These are phyloP conservation scores for Ascochyta rabiei DNA, from an alignment of 2,329 filamentous ascomycete genomes.

Conservation along the genomic window DNA sequence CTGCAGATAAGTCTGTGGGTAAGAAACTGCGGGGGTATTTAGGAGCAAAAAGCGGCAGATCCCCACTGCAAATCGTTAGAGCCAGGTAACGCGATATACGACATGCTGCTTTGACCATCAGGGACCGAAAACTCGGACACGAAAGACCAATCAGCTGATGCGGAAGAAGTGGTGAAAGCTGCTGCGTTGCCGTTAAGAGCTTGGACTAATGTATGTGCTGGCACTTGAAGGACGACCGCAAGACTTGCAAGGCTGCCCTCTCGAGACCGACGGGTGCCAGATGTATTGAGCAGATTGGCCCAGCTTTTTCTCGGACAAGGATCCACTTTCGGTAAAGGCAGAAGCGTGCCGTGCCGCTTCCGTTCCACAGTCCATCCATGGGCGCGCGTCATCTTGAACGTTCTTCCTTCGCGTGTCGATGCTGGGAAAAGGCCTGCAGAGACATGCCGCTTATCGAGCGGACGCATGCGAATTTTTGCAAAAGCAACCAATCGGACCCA, in stretches of 20 bases:
- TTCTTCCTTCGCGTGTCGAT: conserved; percentile 26
- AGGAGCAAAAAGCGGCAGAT: conserved; percentile 29
- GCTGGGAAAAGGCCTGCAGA: conserved; percentile 23
- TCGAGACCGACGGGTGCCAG: conserved; percentile 34
- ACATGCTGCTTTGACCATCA: conserved; percentile 33
- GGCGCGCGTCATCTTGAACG: conserved; percentile 32
- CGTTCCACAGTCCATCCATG: conserved; percentile 29
- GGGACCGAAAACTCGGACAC: conserved; percentile 28
- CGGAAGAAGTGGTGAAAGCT: conserved; percentile 21
- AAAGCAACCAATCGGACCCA: conserved; percentile 20
- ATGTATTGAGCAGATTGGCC: conserved; percentile 39
- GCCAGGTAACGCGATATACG: conserved; percentile 39
- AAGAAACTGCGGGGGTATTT: conserved; percentile 34
- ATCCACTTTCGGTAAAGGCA: conserved; percentile 34
- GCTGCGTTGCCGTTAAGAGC: conserved; percentile 31
- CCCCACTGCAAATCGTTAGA: conserved; percentile 32
- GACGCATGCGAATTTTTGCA: conserved; percentile 12
- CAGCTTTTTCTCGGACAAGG: conserved; percentile 23
- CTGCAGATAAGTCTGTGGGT: conserved; percentile 29
- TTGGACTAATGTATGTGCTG: conserved; percentile 41
- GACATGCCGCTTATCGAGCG: conserved; percentile 22
- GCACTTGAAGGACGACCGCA: conserved; percentile 34
- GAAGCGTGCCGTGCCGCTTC: conserved; percentile 41
- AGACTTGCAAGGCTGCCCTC: conserved; percentile 33
- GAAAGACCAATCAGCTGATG: conserved; percentile 33